Percentiles rank a stretch among this genome's conserved stretches.
Conservation (phyloP, 2,329 filamentous ascomycete genomes). For the Pseudovirgaria hyperparasitica region DNA sequence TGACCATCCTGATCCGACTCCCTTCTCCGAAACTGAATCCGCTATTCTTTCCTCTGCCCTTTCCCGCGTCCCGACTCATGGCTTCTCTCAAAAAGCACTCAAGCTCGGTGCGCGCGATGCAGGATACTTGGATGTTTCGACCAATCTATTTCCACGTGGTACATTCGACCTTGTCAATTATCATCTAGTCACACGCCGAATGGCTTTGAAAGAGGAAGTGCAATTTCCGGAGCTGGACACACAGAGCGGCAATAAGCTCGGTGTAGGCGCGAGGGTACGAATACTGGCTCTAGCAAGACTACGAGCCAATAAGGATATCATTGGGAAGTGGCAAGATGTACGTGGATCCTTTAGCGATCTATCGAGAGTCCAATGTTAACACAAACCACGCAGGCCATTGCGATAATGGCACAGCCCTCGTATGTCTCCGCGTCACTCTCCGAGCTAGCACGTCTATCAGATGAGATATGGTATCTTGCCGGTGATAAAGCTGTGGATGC, state of each 20-base stretch:
- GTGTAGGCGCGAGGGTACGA: slow-evolving; percentile 53
- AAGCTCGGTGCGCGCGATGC: slow-evolving; percentile 68
- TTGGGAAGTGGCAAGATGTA: slow-evolving; percentile 80
- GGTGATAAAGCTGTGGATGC: slow-evolving; percentile 72
- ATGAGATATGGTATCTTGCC: slow-evolving; percentile 83
- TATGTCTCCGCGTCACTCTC: slow-evolving; percentile 63
- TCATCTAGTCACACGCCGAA: slow-evolving; percentile 57
- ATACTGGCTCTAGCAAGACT: slow-evolving; percentile 64
- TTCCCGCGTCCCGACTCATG: slow-evolving; percentile 62
- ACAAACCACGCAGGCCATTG: slow-evolving; percentile 51
- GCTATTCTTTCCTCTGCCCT: slow-evolving; percentile 74
- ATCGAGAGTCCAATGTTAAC: neutral
- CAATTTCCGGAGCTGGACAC: slow-evolving; percentile 28
- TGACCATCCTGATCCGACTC: no score
- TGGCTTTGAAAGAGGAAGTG: slow-evolving; percentile 39
- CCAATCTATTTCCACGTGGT: slow-evolving; percentile 67
- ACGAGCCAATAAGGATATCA: slow-evolving; percentile 57
- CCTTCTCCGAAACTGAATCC: slow-evolving; percentile 57
- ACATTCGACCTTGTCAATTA: slow-evolving; percentile 72
- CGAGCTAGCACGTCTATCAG: slow-evolving; percentile 71
- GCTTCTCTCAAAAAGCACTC: slow-evolving; percentile 67
- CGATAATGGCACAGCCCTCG: slow-evolving; percentile 74
- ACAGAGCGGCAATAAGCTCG: slow-evolving; percentile 20
- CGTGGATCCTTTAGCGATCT: slow-evolving; percentile 12
- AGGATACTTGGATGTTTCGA: slow-evolving; percentile 76